Evolutionary conservation across 2,329 filamentous ascomycete genomes (phyloP), one percentile per base, ranked within the genome.

Genomic region (Pyrenochaeta sp.): DNA sequence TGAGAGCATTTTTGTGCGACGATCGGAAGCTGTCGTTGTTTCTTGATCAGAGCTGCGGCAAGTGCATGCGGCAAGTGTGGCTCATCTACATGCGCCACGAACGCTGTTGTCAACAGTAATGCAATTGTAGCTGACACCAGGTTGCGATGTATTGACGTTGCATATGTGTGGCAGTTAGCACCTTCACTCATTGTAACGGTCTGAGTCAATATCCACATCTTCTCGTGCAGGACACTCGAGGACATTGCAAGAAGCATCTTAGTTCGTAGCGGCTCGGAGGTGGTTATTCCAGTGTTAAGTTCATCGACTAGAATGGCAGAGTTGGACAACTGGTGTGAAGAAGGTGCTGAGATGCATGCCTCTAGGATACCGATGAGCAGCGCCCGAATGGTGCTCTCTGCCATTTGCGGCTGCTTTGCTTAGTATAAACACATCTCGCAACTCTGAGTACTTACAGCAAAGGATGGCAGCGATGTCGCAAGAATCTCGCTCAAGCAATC

Each of bases 51-150:
- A 30, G 68, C 61, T 44, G 62, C 53, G 5, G 58, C 64, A 10
- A 75, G 39, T 10, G 59, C 15, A 2, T 52, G 57, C 12, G 71
- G 61, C 6, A 76, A 51, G 10, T 40, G 49, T 10, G 52, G 34
- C 44, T 70, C 62, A 36, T 60, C 61, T 13, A 60, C 30, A 13
- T 64, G 65, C 2, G 62, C 53, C 27, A 59, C 51, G 2, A 78
- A 52, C 40, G 62, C 54, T 9, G 69, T 48, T 3, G 61, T 72
- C 7, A 78, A 52, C n/a, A 78, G 37, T 51, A 73, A 65, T 15
- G 72, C 68, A 9, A 72, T 64, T 1, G 67, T 71, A n/a, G 59
- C 61, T 32, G 70, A 64, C 1, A 64, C 36, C 15, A 75, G 53
- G 1, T 62, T 60, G 36, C 59, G 63, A 30, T 62, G 64, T 28